These are phyloP conservation scores for Clavispora santaluciae DNA, from an alignment of 805 yeast genomes.

Conservation along the genomic window DNA sequence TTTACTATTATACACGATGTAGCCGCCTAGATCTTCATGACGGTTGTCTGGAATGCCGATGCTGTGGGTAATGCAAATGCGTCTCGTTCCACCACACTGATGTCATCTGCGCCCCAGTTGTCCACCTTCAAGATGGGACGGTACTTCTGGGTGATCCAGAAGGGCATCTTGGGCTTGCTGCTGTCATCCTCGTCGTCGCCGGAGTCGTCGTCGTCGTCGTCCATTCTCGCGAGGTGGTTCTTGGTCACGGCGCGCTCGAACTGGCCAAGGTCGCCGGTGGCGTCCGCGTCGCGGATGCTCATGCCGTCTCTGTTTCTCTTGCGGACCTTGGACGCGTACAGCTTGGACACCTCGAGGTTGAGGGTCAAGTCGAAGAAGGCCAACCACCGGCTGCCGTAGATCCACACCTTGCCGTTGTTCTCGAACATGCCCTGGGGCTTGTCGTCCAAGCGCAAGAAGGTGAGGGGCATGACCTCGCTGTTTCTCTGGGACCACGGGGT, in stretches of 20 bases:
- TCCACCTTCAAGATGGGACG: conserved; percentile 65
- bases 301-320: conserved; percentile 44
- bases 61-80: conserved; percentile 49
- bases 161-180: conserved; percentile 35
- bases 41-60: conserved; percentile 60
- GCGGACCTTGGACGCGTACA: conserved; percentile 21
- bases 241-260: conserved; percentile 6
- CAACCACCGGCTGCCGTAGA: conserved; percentile 85
- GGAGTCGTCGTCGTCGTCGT: conserved; percentile 24
- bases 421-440: conserved; percentile 69
- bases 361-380: conserved; percentile 62
- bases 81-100: conserved; percentile 77
- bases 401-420: conserved; percentile 59
- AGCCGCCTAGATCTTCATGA: conserved; percentile 6
- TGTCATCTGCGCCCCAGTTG: conserved; percentile 47
- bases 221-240: conserved; percentile 4
- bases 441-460: conserved; percentile 51
- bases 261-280: conserved; percentile 3
- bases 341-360: conserved; percentile 46
- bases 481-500: conserved; percentile 80
- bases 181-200: conserved; percentile 23
- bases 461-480: conserved; percentile 68
- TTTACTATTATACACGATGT: conserved; percentile 1
- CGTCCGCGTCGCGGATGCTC: conserved; percentile 24
- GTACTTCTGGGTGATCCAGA: conserved; percentile 74